Conservation (phyloP, 345 rosid species). For the Brassica rapa region DNA sequence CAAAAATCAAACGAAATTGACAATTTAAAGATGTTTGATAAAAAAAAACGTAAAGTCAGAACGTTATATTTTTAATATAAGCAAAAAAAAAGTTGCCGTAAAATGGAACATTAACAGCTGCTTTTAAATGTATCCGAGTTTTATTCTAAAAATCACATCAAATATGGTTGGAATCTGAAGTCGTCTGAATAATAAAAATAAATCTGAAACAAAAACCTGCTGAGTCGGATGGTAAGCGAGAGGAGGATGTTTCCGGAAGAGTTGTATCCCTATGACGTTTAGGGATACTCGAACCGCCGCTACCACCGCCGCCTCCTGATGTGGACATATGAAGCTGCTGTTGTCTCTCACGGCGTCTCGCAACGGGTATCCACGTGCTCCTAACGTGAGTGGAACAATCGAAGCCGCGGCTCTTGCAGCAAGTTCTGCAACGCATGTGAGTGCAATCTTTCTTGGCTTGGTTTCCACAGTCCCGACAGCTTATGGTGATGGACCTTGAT, state of each 20-base stretch:
- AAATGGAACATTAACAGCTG: neutral
- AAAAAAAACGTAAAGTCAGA: neutral
- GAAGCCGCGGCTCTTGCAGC: conserved; percentile 82
- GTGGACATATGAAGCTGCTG: conserved; percentile 46
- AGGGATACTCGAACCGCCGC: conserved; percentile 15
- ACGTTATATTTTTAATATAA: neutral
- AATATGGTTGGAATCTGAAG: conserved; percentile 28
- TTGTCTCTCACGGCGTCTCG: conserved; percentile 75
- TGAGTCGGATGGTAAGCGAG: conserved; percentile 38
- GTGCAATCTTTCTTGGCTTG: conserved; percentile 83
- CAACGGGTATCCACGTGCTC: conserved; percentile 86
- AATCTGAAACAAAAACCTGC: conserved; percentile 27
- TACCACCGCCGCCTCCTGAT: conserved; percentile 24
- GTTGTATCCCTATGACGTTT: conserved; percentile 36
- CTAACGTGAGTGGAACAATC: conserved; percentile 80
- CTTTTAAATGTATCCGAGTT: neutral
- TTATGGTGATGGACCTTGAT: conserved; percentile 44
- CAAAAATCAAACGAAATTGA: neutral
- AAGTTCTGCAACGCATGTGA: conserved; percentile 80
- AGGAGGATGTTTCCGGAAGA: conserved; percentile 28
- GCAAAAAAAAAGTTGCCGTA: neutral
- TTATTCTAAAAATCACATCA: neutral
- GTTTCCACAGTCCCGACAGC: conserved; percentile 88
- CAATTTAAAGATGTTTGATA: neutral
- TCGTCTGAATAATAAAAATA: neutral